These are phyloP conservation scores for Rhizomucor miehei DNA, from an alignment of 371 early-diverging fungal species.

Conservation along the genomic window DNA sequence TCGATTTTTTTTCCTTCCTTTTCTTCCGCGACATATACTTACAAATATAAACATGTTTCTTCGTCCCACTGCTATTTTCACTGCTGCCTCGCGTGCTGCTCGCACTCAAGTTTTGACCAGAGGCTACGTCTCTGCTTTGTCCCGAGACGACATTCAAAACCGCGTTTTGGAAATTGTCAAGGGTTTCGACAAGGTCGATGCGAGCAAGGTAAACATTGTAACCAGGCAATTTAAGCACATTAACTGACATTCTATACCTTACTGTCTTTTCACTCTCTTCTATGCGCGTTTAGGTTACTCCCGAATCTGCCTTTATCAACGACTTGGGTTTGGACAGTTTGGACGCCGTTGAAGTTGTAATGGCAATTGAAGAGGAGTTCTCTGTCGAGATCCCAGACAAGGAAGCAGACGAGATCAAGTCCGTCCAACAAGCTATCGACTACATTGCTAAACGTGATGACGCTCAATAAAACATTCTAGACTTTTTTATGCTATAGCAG, in stretches of 20 bases:
- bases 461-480: conserved; percentile 60
- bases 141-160: conserved; percentile 66
- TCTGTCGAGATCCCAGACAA: conserved; percentile 96
- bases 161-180: conserved; percentile 84
- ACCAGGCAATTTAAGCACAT: no score
- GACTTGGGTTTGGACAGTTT: conserved; percentile 95
- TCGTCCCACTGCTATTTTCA: conserved; percentile 49
- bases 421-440: conserved; percentile 85
- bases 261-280: not conserved
- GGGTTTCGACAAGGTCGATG: conserved; percentile 94
- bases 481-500: conserved; percentile 60
- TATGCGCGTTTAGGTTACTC: conserved; percentile 59
- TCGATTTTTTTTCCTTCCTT: not conserved
- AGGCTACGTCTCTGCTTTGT: conserved; percentile 61
- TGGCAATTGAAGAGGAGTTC: conserved; percentile 99
- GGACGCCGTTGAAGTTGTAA: conserved; percentile 97
- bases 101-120: conserved; percentile 35
- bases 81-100: conserved; percentile 53
- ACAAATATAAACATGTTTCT: conserved; percentile 23
- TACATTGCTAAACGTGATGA: conserved; percentile 75
- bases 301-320: conserved; percentile 83
- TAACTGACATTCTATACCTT: not conserved
- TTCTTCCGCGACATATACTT: not conserved
- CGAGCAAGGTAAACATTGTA: conserved; percentile 66
- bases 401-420: conserved; percentile 95